Evolutionary conservation across 2,329 filamentous ascomycete genomes (phyloP).

Genomic region (Colletotrichum liaoningense): DNA sequence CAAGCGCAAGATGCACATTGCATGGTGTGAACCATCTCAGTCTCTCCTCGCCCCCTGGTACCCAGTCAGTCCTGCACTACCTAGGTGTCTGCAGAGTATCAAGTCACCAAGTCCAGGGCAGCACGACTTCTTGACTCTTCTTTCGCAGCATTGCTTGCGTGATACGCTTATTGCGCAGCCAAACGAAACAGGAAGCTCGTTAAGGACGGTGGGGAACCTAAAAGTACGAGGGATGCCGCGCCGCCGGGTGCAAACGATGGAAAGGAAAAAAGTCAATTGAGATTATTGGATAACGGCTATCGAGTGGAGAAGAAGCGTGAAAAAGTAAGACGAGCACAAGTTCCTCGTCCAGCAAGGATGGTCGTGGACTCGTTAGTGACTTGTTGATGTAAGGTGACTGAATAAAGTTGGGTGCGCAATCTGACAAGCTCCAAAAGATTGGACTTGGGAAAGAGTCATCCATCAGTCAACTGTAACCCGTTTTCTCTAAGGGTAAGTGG

Average conservation of each 20-base stretch:
- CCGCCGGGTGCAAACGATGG: background rate
- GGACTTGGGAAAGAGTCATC: background rate
- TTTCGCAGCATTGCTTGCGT: constrained; percentile 1
- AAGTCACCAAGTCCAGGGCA: background rate
- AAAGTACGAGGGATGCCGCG: background rate
- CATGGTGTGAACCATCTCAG: background rate
- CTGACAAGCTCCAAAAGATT: background rate
- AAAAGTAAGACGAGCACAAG: constrained; percentile 7
- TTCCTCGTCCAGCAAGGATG: background rate
- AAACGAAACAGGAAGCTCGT: constrained; percentile 35
- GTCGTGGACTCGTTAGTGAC: background rate
- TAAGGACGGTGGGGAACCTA: constrained; percentile 1
- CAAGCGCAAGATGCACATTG: background rate
- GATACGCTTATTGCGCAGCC: constrained; percentile 17
- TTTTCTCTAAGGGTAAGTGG: too few relatives aligned
- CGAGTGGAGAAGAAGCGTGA: constrained; percentile 4
- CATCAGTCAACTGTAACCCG: background rate
- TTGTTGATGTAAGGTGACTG: background rate
- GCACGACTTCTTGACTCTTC: background rate
- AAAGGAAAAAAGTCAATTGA: constrained; percentile 16
- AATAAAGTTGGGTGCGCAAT: background rate
- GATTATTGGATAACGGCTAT: background rate
- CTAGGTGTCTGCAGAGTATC: too few relatives aligned
- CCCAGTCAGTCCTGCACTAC: background rate
- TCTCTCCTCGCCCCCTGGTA: background rate